Evolutionary conservation across 345 rosid genomes (phyloP).

Genomic region (Gossypium sturtianum): DNA sequence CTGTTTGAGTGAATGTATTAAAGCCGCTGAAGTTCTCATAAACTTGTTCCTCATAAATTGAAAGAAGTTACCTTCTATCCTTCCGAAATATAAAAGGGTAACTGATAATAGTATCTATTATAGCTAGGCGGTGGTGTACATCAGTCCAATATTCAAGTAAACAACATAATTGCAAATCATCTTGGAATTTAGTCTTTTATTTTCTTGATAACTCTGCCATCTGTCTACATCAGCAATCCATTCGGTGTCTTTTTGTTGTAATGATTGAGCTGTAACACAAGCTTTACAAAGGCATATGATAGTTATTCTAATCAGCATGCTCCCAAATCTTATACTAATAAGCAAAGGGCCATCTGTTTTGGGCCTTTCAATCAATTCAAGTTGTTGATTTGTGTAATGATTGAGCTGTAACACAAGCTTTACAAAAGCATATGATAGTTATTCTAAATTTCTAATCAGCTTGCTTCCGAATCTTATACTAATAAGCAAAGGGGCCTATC

Average conservation of each 20-base stretch:
- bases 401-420: not conserved
- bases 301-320: not conserved
- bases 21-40: not conserved
- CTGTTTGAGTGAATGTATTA: not conserved
- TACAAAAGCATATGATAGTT: not conserved
- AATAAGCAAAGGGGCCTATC: not conserved
- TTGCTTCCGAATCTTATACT: not conserved
- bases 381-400: not conserved
- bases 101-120: not conserved
- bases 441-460: not conserved
- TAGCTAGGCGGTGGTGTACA: not conserved
- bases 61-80: not conserved
- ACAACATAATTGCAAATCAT: not conserved
- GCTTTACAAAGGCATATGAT: not conserved
- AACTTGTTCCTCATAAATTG: not conserved
- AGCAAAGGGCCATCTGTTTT: not conserved
- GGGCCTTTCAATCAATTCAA: not conserved
- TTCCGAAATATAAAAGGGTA: not conserved
- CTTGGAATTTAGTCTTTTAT: not conserved
- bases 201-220: not conserved
- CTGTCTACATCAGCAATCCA: not conserved
- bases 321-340: not conserved
- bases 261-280: not conserved
- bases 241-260: not conserved
- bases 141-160: not conserved